Percentiles rank a stretch among this genome's conserved stretches.
These are phyloP conservation scores for Suillus spraguei DNA, from an alignment of 768 basidiomycete genomes.

Conservation along the genomic window DNA sequence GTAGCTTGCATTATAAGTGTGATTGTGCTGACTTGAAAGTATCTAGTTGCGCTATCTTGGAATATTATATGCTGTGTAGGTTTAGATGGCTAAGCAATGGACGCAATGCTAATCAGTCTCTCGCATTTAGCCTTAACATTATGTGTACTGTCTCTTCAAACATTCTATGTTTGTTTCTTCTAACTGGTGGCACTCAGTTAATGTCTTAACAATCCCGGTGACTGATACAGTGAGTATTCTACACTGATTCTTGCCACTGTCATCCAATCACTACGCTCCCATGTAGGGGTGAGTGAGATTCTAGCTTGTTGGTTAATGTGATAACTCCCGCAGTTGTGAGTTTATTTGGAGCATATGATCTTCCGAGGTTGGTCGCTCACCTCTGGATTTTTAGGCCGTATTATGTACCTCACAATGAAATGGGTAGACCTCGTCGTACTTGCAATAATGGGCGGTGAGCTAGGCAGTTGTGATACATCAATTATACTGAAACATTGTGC, in stretches of 20 bases:
- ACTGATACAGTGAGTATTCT: neutral
- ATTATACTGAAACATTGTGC: neutral
- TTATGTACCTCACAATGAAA: neutral
- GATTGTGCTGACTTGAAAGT: neutral
- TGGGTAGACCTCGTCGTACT: neutral
- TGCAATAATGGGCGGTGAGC: neutral
- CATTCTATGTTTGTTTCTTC: neutral
- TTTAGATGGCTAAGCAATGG: neutral
- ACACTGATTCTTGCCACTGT: neutral
- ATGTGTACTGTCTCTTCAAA: neutral
- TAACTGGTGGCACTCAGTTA: neutral
- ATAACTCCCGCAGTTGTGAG: neutral
- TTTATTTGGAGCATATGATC: neutral
- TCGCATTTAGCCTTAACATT: neutral
- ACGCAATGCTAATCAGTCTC: neutral
- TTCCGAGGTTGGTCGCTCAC: neutral
- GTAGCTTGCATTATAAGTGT: neutral
- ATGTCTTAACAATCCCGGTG: neutral
- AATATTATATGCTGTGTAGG: slow-evolving; percentile 3
- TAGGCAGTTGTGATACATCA: neutral
- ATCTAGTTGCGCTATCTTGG: slow-evolving; percentile 2
- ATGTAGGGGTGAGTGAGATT: slow-evolving; percentile 1
- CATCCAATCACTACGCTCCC: neutral
- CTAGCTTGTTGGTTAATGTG: neutral
- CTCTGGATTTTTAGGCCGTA: neutral